phyloP scores from a whole-genome alignment of 2,329 filamentous ascomycete genomes.

The Sclerotinia spermophila region DNA sequence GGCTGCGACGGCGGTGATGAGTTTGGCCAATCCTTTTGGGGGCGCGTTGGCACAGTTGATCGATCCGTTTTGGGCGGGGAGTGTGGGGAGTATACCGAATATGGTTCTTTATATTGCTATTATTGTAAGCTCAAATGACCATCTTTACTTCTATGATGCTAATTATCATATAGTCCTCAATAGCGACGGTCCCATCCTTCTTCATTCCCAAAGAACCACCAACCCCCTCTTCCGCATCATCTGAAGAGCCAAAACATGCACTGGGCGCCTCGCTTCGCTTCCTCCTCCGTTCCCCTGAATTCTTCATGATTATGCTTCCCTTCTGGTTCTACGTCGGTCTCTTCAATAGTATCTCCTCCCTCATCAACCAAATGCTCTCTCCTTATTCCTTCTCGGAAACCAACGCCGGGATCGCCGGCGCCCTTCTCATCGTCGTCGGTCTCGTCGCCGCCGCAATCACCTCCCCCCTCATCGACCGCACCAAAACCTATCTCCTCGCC shows the following conservation, averaged over 20 bases:
- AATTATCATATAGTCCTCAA: constrained; percentile 47
- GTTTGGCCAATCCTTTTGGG: constrained; percentile 84
- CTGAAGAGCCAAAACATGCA: constrained; percentile 51
- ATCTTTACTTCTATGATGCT: constrained; percentile 1
- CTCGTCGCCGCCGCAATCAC: constrained; percentile 72
- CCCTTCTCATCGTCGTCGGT: constrained; percentile 83
- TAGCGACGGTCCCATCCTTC: constrained; percentile 69
- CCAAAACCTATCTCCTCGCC: constrained; percentile 70
- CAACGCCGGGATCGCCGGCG: constrained; percentile 85
- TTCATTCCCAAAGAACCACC: constrained; percentile 76
- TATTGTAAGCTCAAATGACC: constrained; percentile 55
- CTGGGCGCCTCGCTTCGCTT: constrained; percentile 51
- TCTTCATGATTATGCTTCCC: constrained; percentile 78
- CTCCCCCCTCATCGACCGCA: constrained; percentile 79
- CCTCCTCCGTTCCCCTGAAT: constrained; percentile 59
- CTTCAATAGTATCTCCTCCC: constrained; percentile 87
- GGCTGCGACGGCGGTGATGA: constrained; percentile 79
- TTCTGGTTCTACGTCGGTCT: constrained; percentile 83
- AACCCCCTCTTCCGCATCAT: constrained; percentile 67
- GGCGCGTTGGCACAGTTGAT: constrained; percentile 86
- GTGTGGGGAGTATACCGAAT: constrained; percentile 63
- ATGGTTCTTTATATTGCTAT: constrained; percentile 84
- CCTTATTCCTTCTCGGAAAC: constrained; percentile 83
- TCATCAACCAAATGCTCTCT: constrained; percentile 84
- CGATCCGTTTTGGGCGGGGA: constrained; percentile 67